Evolutionary conservation across 2,329 filamentous ascomycete genomes (phyloP).

Genomic region (Teratosphaeria viscida): DNA sequence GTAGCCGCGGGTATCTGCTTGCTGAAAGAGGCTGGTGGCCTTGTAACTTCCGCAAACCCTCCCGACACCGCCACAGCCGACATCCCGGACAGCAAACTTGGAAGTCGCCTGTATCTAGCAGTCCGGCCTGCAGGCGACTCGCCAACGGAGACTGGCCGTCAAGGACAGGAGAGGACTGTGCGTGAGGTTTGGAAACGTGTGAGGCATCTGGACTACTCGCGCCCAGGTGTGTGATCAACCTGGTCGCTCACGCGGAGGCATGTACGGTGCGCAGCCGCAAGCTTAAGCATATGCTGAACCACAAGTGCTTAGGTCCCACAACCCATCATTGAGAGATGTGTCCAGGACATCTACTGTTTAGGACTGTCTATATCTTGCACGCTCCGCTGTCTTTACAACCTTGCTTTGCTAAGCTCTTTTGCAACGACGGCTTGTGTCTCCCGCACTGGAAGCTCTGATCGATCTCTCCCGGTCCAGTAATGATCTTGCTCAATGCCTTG

Average conservation of each 20-base stretch:
- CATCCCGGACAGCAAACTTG: slow-evolving; percentile 52
- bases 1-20: slow-evolving; percentile 67
- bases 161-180: slow-evolving; percentile 60
- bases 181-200: slow-evolving; percentile 65
- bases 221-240: slow-evolving; percentile 43
- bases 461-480: slow-evolving; percentile 53
- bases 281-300: too few relatives aligned
- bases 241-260: neutral
- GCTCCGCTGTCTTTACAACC: neutral
- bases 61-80: slow-evolving; percentile 47
- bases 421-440: slow-evolving; percentile 33
- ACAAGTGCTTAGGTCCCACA: too few relatives aligned
- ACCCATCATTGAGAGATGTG: too few relatives aligned
- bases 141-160: slow-evolving; percentile 49
- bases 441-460: slow-evolving; percentile 51
- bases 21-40: slow-evolving; percentile 60
- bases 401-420: slow-evolving; percentile 5
- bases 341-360: neutral
- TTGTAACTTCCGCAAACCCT: slow-evolving; percentile 65
- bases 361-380: neutral
- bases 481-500: slow-evolving; percentile 57
- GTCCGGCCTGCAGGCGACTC: slow-evolving; percentile 59
- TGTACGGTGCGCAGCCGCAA: too few relatives aligned
- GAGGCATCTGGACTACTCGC: slow-evolving; percentile 52
- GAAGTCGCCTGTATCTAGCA: slow-evolving; percentile 60